Percentiles rank a stretch among this genome's conserved stretches.
These are phyloP conservation scores for Musa acuminata DNA, from an alignment of 176 grass and related monocot species.

Conservation along the genomic window DNA sequence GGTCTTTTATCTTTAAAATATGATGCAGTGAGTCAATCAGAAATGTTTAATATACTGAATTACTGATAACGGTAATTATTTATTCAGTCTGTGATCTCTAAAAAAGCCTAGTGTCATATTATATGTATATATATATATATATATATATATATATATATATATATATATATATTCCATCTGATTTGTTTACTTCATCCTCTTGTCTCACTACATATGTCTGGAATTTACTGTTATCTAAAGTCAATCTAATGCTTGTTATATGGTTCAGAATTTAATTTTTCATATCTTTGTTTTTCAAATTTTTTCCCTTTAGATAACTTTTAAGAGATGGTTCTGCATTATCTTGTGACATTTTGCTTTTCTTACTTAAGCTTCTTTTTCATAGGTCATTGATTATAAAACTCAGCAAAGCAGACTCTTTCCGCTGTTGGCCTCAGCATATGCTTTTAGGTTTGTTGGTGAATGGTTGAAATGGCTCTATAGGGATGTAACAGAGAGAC, in stretches of 20 bases:
- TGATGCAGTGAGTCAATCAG: no score
- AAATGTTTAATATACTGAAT: no score
- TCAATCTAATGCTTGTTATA: not conserved
- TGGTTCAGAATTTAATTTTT: not conserved
- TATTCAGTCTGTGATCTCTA: no score
- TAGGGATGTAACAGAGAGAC: constrained; percentile 69
- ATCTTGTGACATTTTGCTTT: not conserved
- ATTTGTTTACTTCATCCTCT: not conserved
- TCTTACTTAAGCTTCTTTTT: constrained; percentile 20
- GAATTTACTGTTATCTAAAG: not conserved
- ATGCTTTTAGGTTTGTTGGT: constrained; percentile 91
- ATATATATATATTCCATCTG: not conserved
- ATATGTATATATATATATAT: no score
- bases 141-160: no score
- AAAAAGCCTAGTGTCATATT: no score
- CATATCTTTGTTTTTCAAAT: no score
- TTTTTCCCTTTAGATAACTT: no score
- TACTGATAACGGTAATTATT: no score
- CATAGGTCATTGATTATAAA: constrained; percentile 94
- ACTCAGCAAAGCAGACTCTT: constrained; percentile 98
- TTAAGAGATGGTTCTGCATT: no score
- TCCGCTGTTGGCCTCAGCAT: constrained; percentile 87
- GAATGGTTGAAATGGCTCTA: constrained; percentile 97
- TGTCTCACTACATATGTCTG: not conserved
- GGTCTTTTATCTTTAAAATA: not conserved